Base-by-base conservation (phyloP, 2,329 filamentous ascomycete species). In the Basipetospora chlamydospora region DNA sequence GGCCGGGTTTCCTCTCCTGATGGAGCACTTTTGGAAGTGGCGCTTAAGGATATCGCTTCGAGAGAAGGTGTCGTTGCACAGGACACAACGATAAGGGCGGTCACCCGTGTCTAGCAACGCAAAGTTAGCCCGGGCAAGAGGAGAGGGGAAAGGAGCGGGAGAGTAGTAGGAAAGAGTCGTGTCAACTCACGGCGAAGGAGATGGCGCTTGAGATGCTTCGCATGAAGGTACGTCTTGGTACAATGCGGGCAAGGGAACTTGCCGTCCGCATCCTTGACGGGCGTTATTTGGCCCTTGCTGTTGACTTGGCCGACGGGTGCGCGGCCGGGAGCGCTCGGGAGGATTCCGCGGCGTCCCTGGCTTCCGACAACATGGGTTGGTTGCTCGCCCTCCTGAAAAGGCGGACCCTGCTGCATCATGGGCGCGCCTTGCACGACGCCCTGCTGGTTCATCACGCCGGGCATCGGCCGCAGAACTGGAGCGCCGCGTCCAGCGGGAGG, bases 231-330 rank as follows among this genome's bases (percentile, higher is more conserved):
- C 6, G 87, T 95, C 68, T 96, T 96, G 50, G 85, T 94, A 64
- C 90, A 98, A 58, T 96, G 87, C 50, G 86, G 86, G 62, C 90
- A 98, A 41, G 90, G 88, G 54, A 92, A 98, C 65, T 96, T 96
- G 53, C 90, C 90, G 56, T 96, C 88, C 7, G 86, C 85, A 58
- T 96, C 88, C 66, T 96, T 95, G 48, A 84, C 80, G 12, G 87
- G 86, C 44, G 93, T 90, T 43, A 83, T 75, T 42, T 82, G 79
- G 50, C 71, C 83, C 68, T 94, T 92, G 8, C 73, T 68, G 21
- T 72, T 66, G 29, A 72, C 70, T 45, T 74, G 77, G 29, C 83
- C 79, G 15, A 73, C 70, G 16, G 78, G 65, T 22, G 82, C 76
- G 41, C 86, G 71, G 29, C 87, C 87, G 21, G 86, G 85, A 42